A percentile compares a stretch with the other conserved stretches of the same genome.
These are phyloP conservation scores for Rubus parviflorus DNA, from an alignment of 306 rosid genomes.

Conservation along the genomic window DNA sequence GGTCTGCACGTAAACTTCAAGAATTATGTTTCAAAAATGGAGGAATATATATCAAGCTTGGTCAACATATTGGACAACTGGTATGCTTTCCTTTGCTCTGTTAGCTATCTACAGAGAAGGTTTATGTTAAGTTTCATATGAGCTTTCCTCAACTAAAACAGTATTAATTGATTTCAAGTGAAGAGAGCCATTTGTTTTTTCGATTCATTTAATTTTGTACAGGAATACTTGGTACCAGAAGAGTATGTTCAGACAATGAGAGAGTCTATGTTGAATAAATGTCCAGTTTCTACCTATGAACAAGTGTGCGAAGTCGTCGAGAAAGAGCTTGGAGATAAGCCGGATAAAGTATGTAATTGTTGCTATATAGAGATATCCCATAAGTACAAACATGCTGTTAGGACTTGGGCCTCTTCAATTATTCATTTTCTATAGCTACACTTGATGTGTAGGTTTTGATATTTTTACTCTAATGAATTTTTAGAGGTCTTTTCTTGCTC, in stretches of 20 bases:
- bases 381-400: neutral
- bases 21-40: conserved; percentile 88
- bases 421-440: neutral
- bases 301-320: conserved; percentile 73
- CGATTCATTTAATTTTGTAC: conserved; percentile 27
- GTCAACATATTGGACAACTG: conserved; percentile 94
- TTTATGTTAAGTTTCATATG: neutral
- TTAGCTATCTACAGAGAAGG: neutral
- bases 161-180: neutral
- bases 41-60: conserved; percentile 94
- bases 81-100: conserved; percentile 42
- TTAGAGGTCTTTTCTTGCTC: conserved; percentile 18
- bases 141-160: neutral
- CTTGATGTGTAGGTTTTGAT: neutral
- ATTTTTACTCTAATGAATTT: neutral
- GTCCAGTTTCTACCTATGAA: conserved; percentile 92
- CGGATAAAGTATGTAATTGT: conserved; percentile 63
- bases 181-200: neutral
- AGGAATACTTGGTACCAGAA: conserved; percentile 88
- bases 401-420: neutral
- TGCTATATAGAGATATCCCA: neutral
- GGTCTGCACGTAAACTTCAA: conserved; percentile 84
- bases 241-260: conserved; percentile 89
- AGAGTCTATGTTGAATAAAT: conserved; percentile 86
- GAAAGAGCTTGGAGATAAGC: conserved; percentile 85